These are phyloP conservation scores for Madurella fahalii DNA, from an alignment of 2,329 filamentous ascomycete species.

Conservation along the genomic window DNA sequence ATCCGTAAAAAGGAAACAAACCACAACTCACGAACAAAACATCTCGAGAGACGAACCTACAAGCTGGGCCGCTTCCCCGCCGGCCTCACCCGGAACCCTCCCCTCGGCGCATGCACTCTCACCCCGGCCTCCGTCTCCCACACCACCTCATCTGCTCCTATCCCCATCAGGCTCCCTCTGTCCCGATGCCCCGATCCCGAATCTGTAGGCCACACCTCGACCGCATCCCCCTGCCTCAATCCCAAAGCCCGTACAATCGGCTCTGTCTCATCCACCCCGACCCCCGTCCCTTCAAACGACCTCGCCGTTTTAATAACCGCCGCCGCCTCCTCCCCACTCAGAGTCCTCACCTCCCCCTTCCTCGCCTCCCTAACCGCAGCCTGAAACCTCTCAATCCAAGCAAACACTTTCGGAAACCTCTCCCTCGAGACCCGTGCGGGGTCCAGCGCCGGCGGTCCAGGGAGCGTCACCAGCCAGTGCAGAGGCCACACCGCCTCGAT, in stretches of 20 bases:
- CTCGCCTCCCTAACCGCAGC: constrained; percentile 42
- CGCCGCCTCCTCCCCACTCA: constrained; percentile 54
- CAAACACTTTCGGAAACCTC: constrained; percentile 56
- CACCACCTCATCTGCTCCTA: constrained; percentile 54
- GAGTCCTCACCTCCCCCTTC: constrained; percentile 34
- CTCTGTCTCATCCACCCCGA: constrained; percentile 45
- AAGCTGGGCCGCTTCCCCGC: neutral
- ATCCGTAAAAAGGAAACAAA: too few species aligned
- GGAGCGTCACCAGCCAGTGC: constrained; percentile 58
- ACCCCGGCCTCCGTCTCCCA: constrained; percentile 48
- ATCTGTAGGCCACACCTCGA: constrained; percentile 61
- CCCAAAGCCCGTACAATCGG: constrained; percentile 41
- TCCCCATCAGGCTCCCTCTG: constrained; percentile 48
- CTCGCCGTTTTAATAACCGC: constrained; percentile 39
- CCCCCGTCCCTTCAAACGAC: constrained; percentile 42
- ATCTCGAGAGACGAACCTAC: neutral
- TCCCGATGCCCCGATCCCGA: constrained; percentile 58
- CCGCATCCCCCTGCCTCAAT: constrained; percentile 48
- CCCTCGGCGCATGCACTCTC: constrained; percentile 58
- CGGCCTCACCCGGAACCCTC: constrained; percentile 50
- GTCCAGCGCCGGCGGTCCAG: constrained; percentile 50
- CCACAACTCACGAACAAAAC: neutral
- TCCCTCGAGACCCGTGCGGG: constrained; percentile 43
- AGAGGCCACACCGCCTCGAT: constrained; percentile 67
- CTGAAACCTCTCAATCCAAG: constrained; percentile 62